phyloP scores from a whole-genome alignment of 1,139 yeast genomes.

The Hemisphaericaspora xylanilytica region DNA sequence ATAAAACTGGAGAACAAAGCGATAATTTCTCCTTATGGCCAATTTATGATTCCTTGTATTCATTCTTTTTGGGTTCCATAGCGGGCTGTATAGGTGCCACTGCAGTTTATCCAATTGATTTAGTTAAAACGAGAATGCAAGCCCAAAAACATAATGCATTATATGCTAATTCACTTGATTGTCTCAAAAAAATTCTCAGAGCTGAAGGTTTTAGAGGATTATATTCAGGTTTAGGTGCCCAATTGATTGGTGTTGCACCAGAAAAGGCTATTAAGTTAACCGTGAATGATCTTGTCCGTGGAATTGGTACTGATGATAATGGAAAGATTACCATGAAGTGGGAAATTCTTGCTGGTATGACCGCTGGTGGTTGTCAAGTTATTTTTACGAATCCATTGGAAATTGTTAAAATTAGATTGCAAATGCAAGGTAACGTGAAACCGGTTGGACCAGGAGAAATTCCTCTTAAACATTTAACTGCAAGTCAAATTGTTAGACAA shows the following conservation, averaged over 20 bases:
- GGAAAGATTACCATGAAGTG: slow-evolving; percentile 63
- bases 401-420: slow-evolving; percentile 91
- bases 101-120: slow-evolving; percentile 95
- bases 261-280: slow-evolving; percentile 97
- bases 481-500: slow-evolving; percentile 70
- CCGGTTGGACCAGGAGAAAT: slow-evolving; percentile 42
- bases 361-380: slow-evolving; percentile 97
- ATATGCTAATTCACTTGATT: slow-evolving; percentile 82
- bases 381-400: slow-evolving; percentile 94
- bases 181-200: slow-evolving; percentile 72
- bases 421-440: slow-evolving; percentile 81
- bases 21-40: slow-evolving; percentile 51
- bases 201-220: slow-evolving; percentile 86
- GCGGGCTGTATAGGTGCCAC: slow-evolving; percentile 99
- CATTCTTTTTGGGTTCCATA: slow-evolving; percentile 85
- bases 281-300: slow-evolving; percentile 85
- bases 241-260: slow-evolving; percentile 95
- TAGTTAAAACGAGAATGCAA: slow-evolving; percentile 96
- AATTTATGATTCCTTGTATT: slow-evolving; percentile 81
- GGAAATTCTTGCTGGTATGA: slow-evolving; percentile 86
- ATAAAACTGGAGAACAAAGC: slow-evolving; percentile 24
- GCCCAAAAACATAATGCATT: slow-evolving; percentile 77
- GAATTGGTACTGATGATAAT: slow-evolving; percentile 55
- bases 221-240: slow-evolving; percentile 93
- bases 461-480: slow-evolving; percentile 52